Conservation (phyloP, 441 rosid genomes). For the Pelargonium australe region DNA sequence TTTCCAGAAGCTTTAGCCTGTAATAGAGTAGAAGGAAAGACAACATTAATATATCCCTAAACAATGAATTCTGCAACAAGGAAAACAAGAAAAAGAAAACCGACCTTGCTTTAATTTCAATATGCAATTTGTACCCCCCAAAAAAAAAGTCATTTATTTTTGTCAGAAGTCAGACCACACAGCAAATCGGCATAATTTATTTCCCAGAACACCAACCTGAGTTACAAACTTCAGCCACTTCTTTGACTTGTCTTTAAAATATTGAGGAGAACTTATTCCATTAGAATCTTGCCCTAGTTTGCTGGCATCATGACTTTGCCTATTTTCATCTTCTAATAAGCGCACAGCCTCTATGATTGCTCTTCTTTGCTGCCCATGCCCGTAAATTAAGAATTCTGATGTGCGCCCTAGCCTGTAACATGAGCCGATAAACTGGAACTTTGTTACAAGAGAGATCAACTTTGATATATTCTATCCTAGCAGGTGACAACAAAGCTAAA, state of each 20-base stretch:
- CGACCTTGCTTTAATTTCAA: too few species aligned
- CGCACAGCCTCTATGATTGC: slow-evolving; percentile 91
- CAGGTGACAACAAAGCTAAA: too few species aligned
- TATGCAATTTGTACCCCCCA: too few species aligned
- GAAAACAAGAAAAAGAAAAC: not conserved
- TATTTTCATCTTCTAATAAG: slow-evolving; percentile 55
- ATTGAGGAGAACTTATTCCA: slow-evolving; percentile 37
- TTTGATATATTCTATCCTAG: not conserved
- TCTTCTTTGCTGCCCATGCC: slow-evolving; percentile 91
- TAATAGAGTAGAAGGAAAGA: slow-evolving; percentile 15
- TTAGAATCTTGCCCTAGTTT: slow-evolving; percentile 34
- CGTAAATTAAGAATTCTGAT: slow-evolving; percentile 77
- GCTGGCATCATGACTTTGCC: slow-evolving; percentile 27
- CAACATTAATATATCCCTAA: not conserved
- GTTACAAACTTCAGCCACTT: slow-evolving; percentile 91
- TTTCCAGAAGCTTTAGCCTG: slow-evolving; percentile 95
- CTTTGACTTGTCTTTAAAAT: slow-evolving; percentile 73
- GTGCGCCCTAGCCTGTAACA: slow-evolving; percentile 72
- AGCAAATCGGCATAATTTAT: not conserved
- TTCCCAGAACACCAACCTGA: slow-evolving; percentile 46
- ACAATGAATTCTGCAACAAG: not conserved
- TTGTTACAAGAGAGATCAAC: not conserved
- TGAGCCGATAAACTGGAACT: slow-evolving; percentile 1
- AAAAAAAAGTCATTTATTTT: not conserved
- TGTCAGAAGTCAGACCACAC: not conserved